Evolutionary conservation across 2,329 filamentous ascomycete genomes (phyloP), one percentile per base, ranked within the genome.

Genomic region (Phaeosphaeria sp.): DNA sequence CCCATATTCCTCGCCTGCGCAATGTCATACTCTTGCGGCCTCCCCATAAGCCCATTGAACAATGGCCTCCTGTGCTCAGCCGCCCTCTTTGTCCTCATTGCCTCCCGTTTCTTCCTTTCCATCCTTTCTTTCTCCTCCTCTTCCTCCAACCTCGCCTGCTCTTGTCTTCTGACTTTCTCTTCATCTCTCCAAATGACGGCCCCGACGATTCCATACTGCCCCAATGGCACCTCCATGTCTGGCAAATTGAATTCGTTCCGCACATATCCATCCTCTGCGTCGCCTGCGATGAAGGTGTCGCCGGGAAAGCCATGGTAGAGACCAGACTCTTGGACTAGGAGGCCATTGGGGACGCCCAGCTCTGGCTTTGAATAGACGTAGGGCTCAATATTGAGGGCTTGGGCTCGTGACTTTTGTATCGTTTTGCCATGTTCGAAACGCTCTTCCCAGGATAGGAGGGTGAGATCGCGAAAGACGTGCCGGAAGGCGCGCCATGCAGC

Each of bases 401-500:
- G 22, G 0, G 72, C 66, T 30, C 63, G 67, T 0, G 64, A 33
- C 7, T 64, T 64, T 24, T 77, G 71, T 3, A 69, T 46, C 0
- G 39, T 30, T 6, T 53, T 56, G 30, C 67, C 56, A 13, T 57
- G n/a, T 39, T 69, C 65, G 54, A 78, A 64, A 17, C 80, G 78
- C 43, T 79, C 68, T 57, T 78, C 74, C 80, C 80, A 83, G 2
- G 71, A 50, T 0, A 79, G 64, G 2, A 74, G 65, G 0, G 79
- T 81, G 17, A 77, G 67, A 58, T 76, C 73, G 49, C 69, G 65
- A 73, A 82, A 82, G 7, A 69, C 65, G 47, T 74, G 67, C 46
- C 74, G 72, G 71, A 81, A 81, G 46, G 65, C 54, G 24, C 63
- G 64, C 55, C 74, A 75, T 9, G 80, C 78, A 9, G 69, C 64